A percentile compares a stretch with the other conserved stretches of the same genome.
Evolutionary conservation across 1,139 yeast genomes (phyloP).

Genomic region (Hyphopichia pseudoburtonii): DNA sequence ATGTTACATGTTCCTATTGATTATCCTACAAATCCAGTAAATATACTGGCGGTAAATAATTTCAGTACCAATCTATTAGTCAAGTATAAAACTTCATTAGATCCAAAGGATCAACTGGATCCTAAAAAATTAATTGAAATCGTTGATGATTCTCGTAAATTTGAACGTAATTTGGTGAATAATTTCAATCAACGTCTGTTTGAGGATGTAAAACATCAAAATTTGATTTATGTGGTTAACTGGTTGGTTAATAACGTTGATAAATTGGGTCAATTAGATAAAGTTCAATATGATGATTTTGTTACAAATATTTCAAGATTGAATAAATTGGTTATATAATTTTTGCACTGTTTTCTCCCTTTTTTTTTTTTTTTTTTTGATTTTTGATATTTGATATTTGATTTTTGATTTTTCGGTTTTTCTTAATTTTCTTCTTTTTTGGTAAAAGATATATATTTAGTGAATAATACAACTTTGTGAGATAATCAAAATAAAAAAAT

Average conservation of each 20-base stretch:
- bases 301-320: neutral
- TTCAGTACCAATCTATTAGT: slow-evolving; percentile 24
- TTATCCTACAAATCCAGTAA: slow-evolving; percentile 18
- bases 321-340: neutral
- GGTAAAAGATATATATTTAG: too few species aligned
- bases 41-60: slow-evolving; percentile 21
- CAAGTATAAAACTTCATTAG: slow-evolving; percentile 11
- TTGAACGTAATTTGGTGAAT: slow-evolving; percentile 23
- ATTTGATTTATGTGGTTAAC: slow-evolving; percentile 25
- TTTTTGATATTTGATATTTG: too few species aligned
- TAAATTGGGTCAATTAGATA: neutral
- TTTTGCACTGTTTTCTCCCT: too few species aligned
- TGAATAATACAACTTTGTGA: too few species aligned
- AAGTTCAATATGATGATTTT: neutral
- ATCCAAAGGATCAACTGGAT: slow-evolving; percentile 11
- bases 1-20: slow-evolving; percentile 21
- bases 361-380: too few species aligned
- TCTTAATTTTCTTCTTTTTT: too few species aligned
- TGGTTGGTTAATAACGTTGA: slow-evolving; percentile 25
- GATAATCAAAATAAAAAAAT: too few species aligned
- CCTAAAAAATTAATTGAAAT: slow-evolving; percentile 10
- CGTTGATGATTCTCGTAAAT: slow-evolving; percentile 16
- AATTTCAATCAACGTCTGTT: slow-evolving; percentile 20
- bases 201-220: slow-evolving; percentile 13
- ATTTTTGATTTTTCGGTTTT: too few species aligned